Conservation (phyloP, 73 alveolate genomes). For the Stentor roeselii region DNA sequence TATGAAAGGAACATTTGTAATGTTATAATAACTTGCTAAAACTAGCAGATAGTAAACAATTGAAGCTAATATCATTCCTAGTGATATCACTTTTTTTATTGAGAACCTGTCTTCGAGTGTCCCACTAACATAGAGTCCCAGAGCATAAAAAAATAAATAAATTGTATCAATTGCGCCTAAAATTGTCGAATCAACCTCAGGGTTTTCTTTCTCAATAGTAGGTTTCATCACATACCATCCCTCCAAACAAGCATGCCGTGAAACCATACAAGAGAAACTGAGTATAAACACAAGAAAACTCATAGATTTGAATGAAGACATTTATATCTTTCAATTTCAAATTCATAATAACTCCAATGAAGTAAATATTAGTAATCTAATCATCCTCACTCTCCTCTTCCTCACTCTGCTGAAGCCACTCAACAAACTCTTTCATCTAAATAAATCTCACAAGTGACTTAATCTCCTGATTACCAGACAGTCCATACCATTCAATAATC, state of each 20-base stretch:
- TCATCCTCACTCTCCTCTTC: slow-evolving; percentile 18
- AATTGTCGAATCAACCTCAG: not conserved
- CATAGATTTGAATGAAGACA: no score
- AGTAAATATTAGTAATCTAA: no score
- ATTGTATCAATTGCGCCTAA: slow-evolving; percentile 19
- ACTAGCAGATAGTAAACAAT: not conserved
- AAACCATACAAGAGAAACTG: not conserved
- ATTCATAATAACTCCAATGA: no score
- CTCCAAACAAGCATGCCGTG: slow-evolving; percentile 13
- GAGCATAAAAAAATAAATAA: slow-evolving; percentile 10
- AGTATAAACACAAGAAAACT: not conserved
- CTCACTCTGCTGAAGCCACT: slow-evolving; percentile 20
- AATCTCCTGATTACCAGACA: not conserved
- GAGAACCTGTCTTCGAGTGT: not conserved
- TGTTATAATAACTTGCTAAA: not conserved
- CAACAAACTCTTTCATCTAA: slow-evolving; percentile 4
- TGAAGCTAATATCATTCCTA: slow-evolving; percentile 6
- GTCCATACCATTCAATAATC: not conserved
- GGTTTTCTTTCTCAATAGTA: not conserved
- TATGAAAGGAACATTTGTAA: not conserved
- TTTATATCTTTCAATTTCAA: no score
- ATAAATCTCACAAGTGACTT: not conserved
- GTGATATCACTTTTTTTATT: not conserved
- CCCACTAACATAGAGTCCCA: slow-evolving; percentile 16
- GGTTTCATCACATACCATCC: not conserved